Conservation (phyloP, 2,329 filamentous ascomycete species). For the Ambrosiella cleistominuta region DNA sequence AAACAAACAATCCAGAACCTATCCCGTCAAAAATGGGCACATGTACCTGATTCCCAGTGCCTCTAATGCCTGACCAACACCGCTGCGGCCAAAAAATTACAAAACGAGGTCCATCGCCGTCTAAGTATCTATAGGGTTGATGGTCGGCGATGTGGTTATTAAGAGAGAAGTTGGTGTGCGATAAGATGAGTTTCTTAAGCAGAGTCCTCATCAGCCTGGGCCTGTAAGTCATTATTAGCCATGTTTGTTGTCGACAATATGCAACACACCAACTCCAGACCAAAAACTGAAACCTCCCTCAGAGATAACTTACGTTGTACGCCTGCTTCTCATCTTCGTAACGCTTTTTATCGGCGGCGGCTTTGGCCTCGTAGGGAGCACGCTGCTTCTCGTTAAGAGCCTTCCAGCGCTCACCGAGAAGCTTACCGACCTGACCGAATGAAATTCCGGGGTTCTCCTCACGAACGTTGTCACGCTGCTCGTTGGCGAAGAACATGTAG, state of each 20-base stretch:
- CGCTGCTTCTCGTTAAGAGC: slow-evolving; percentile 84
- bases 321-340: slow-evolving; percentile 96
- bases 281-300: too few species aligned
- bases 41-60: slow-evolving; percentile 4
- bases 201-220: slow-evolving; percentile 16
- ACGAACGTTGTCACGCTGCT: slow-evolving; percentile 94
- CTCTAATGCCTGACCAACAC: slow-evolving; percentile 4
- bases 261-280: neutral
- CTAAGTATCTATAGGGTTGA: slow-evolving; percentile 8
- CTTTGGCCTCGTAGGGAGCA: slow-evolving; percentile 88
- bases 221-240: slow-evolving; percentile 14
- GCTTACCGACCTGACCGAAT: slow-evolving; percentile 96
- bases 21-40: slow-evolving; percentile 5
- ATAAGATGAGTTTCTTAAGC: slow-evolving; percentile 11
- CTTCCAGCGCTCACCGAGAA: slow-evolving; percentile 98
- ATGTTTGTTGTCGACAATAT: neutral
- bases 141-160: slow-evolving; percentile 6
- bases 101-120: slow-evolving; percentile 4
- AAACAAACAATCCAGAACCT: neutral
- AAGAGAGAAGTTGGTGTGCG: neutral
- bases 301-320: slow-evolving; percentile 53
- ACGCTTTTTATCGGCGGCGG: slow-evolving; percentile 92
- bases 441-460: slow-evolving; percentile 96
- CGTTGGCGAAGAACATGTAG: slow-evolving; percentile 99
- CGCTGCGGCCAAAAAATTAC: slow-evolving; percentile 5